Percentiles rank a stretch among this genome's conserved stretches.
phyloP scores from a whole-genome alignment of 345 rosid genomes.

The Linum tenue region DNA sequence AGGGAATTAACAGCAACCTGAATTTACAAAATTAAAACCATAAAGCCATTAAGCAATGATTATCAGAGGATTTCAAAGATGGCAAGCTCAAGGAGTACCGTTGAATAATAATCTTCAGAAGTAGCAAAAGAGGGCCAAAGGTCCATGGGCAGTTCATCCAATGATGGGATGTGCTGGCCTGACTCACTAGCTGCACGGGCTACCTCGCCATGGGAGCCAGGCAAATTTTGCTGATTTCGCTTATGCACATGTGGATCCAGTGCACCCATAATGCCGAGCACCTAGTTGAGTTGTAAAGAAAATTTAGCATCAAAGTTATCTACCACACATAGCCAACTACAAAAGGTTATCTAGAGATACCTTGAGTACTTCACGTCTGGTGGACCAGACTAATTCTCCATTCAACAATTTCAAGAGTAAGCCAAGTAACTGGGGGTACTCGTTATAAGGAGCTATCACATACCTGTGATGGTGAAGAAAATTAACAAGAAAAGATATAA shows the following conservation, averaged over 20 bases:
- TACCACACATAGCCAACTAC: conserved; percentile 12
- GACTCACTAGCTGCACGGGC: conserved; percentile 83
- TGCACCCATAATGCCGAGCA: conserved; percentile 98
- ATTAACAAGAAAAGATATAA: background rate
- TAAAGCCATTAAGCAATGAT: conserved; percentile 12
- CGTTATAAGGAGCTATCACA: conserved; percentile 89
- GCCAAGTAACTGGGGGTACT: conserved; percentile 85
- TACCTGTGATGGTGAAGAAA: conserved; percentile 38
- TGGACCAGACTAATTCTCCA: conserved; percentile 93
- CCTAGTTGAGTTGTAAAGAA: conserved; percentile 40
- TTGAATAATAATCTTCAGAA: conserved; percentile 90
- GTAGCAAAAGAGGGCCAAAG: conserved; percentile 90
- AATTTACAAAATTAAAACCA: conserved; percentile 11
- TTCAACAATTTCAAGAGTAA: conserved; percentile 89
- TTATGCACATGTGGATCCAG: conserved; percentile 93
- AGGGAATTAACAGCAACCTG: conserved; percentile 98
- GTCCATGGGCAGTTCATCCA: conserved; percentile 87
- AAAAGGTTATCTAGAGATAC: conserved; percentile 30
- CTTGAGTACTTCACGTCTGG: conserved; percentile 97
- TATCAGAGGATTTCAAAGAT: conserved; percentile 9
- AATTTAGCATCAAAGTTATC: conserved; percentile 21
- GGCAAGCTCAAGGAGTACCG: conserved; percentile 38
- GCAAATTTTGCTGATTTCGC: conserved; percentile 66
- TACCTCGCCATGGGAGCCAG: conserved; percentile 87
- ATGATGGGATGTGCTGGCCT: conserved; percentile 75